Evolutionary conservation across 345 rosid species (phyloP).

Genomic region (Ceriops zippeliana): DNA sequence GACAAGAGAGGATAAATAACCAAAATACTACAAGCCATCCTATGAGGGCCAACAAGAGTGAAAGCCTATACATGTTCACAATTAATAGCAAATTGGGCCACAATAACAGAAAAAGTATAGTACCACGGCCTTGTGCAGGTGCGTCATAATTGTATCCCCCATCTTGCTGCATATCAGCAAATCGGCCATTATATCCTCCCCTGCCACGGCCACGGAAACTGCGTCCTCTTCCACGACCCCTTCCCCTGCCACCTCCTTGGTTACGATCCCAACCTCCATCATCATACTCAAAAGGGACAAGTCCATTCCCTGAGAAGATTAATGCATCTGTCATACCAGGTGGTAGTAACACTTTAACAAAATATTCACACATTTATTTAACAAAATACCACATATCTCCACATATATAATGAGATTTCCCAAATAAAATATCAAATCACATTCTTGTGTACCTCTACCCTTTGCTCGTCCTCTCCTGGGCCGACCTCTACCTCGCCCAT

Average conservation of each 20-base stretch:
- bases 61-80: not conserved
- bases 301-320: slow-evolving; percentile 60
- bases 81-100: not conserved
- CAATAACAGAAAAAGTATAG: not conserved
- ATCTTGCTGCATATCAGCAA: slow-evolving; percentile 57
- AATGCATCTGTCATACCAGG: not conserved
- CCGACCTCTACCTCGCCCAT: slow-evolving; percentile 29
- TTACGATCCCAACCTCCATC: slow-evolving; percentile 77
- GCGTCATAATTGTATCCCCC: slow-evolving; percentile 17
- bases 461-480: slow-evolving; percentile 28
- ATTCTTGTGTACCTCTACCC: slow-evolving; percentile 23
- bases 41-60: not conserved
- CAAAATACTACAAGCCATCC: not conserved
- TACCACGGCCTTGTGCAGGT: slow-evolving; percentile 37
- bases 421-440: not conserved
- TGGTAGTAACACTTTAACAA: not conserved
- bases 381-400: not conserved
- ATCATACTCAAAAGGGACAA: slow-evolving; percentile 57
- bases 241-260: slow-evolving; percentile 64
- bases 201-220: slow-evolving; percentile 75
- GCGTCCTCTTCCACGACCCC: slow-evolving; percentile 91
- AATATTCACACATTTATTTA: not conserved
- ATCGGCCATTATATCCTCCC: slow-evolving; percentile 80
- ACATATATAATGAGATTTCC: not conserved
- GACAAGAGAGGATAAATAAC: not conserved